Base-by-base conservation (phyloP, 2,329 filamentous ascomycete species). In the Xylogone sp. region DNA sequence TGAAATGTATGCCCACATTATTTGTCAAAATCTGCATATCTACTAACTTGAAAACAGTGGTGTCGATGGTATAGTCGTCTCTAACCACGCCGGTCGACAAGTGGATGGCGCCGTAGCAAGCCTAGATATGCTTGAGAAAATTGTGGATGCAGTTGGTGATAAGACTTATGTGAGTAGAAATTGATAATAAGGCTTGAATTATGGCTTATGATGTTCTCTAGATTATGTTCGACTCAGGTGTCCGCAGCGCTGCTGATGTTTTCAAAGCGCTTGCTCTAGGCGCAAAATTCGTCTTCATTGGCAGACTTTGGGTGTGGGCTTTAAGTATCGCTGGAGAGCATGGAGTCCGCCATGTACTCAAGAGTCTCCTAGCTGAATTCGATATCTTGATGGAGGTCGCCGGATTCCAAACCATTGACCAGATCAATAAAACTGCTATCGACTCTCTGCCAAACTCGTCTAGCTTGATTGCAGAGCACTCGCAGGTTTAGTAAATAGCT, bases 221-320 rank as follows among this genome's bases (percentile, higher is more conserved):
- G 19, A 57, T 54, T 21, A 45, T 53, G 46, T 85, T 76, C 63
- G 81, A 85, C 65, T 81, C 75, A 1, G 81, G 82, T 2, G 68
- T 85, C 1, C 71, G 81, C 1, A 74, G 76, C 4, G 79, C 76
- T 1, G 72, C 76, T 13, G 82, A 84, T 59, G 72, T 84, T 10
- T 75, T 81, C 62, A 85, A 85, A 61, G 82, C 81, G 1, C 68
- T 85, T 13, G 80, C 81, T 1, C 65, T 85, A 7, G 81, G 82
- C 2, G 82, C 82, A 0, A 79, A 79, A 56, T 83, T 83, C 55
- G 80, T 84, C 24, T 82, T 84, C 51, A 70, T 86, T 1, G 82
- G 83, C 0, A 64, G 83, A 4, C 71, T 84, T 2, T 84, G 79
- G 74, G 71, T 86, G 20, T 86, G 76, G 73, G 81, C 76, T 0